Conservation (phyloP, 2,329 filamentous ascomycete genomes). For the Gnomoniopsis sp. region DNA sequence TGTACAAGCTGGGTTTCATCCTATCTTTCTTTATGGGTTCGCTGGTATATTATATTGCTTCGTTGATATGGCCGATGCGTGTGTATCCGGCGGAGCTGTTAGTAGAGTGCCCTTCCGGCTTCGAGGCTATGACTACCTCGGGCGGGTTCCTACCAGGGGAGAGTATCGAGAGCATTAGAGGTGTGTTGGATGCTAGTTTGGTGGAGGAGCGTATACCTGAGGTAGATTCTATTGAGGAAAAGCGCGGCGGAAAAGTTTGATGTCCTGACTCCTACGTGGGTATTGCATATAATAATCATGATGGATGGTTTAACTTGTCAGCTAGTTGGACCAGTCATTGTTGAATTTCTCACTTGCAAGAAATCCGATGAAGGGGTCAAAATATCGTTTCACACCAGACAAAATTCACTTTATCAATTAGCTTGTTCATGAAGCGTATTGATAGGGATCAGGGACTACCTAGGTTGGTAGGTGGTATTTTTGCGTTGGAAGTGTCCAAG, state of each 20-base stretch:
- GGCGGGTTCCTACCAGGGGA: background rate
- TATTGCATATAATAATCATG: background rate
- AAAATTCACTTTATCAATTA: too few relatives aligned
- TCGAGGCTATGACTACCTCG: background rate
- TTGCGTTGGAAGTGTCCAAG: too few relatives aligned
- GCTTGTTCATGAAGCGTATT: too few relatives aligned
- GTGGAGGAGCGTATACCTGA: background rate
- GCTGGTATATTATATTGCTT: constrained; percentile 27
- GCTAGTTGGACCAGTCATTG: background rate
- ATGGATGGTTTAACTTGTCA: background rate
- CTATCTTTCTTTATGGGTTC: constrained; percentile 28
- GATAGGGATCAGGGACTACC: too few relatives aligned
- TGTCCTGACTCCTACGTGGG: too few relatives aligned
- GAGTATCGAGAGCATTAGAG: background rate
- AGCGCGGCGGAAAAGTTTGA: background rate
- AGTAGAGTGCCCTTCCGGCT: background rate
- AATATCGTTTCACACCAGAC: too few relatives aligned
- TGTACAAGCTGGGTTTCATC: constrained; percentile 33
- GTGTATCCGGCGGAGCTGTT: background rate
- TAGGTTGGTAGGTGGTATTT: too few relatives aligned
- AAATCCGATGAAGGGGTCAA: too few relatives aligned
- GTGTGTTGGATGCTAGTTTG: background rate
- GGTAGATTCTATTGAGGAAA: background rate
- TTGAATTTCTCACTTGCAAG: too few relatives aligned
- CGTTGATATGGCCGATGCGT: constrained; percentile 17